These are phyloP conservation scores for Chernovozyma sophiae-reginae DNA, from an alignment of 1,139 yeast species.

Conservation along the genomic window DNA sequence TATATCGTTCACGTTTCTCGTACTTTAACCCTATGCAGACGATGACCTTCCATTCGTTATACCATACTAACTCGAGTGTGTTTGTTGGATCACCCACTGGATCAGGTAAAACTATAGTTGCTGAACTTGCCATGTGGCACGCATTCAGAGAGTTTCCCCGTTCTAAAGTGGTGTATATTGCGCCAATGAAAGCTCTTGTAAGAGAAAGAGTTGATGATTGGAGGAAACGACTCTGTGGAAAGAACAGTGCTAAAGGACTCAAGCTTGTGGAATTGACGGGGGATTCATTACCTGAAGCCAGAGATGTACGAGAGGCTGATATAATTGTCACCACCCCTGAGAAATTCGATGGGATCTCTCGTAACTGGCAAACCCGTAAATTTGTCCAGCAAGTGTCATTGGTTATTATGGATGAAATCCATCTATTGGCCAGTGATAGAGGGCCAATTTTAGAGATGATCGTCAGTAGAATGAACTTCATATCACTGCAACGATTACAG, in stretches of 20 bases:
- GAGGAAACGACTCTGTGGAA: constrained; percentile 62
- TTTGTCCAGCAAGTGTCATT: constrained; percentile 89
- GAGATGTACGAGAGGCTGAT: constrained; percentile 83
- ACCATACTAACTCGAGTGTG: constrained; percentile 72
- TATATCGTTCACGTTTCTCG: constrained; percentile 63
- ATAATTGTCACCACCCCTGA: constrained; percentile 96
- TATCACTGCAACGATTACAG: constrained; percentile 66
- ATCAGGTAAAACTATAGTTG: constrained; percentile 96
- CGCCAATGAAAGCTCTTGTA: constrained; percentile 98
- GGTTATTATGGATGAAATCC: constrained; percentile 97
- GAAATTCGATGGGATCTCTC: constrained; percentile 96
- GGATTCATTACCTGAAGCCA: constrained; percentile 88
- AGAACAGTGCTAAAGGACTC: constrained; percentile 46
- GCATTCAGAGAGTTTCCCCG: constrained; percentile 79
- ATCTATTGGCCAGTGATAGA: constrained; percentile 92
- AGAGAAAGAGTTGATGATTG: constrained; percentile 96
- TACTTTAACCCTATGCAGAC: constrained; percentile 99
- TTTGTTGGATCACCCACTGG: constrained; percentile 99
- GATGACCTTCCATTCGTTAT: constrained; percentile 88
- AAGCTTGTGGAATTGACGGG: constrained; percentile 92
- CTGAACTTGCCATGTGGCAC: constrained; percentile 96
- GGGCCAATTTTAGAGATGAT: constrained; percentile 98
- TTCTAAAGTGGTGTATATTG: constrained; percentile 88
- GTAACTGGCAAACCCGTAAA: constrained; percentile 95
- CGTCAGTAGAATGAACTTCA: constrained; percentile 96